Evolutionary conservation across 2,329 filamentous ascomycete genomes (phyloP).

Genomic region (Cladophialophora bantiana): DNA sequence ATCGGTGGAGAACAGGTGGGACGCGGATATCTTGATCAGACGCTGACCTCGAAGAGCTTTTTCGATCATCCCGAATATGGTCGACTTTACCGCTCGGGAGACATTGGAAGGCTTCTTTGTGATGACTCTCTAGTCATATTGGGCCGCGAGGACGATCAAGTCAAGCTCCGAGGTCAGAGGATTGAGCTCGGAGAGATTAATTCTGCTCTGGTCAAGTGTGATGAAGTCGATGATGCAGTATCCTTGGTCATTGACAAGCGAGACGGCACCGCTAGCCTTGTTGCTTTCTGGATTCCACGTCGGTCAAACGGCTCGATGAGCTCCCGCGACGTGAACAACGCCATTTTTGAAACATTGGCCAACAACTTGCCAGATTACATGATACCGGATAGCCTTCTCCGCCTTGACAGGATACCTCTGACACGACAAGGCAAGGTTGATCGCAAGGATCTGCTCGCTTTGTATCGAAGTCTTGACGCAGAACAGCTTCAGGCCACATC

Average conservation of each 20-base stretch:
- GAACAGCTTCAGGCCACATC: conserved; percentile 52
- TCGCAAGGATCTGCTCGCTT: conserved; percentile 58
- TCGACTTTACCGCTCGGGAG: conserved; percentile 80
- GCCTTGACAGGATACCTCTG: conserved; percentile 71
- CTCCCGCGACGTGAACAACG: conserved; percentile 16
- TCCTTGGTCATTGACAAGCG: conserved; percentile 64
- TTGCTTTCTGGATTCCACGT: conserved; percentile 69
- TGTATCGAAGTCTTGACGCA: conserved; percentile 57
- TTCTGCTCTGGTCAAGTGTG: conserved; percentile 62
- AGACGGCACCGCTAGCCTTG: conserved; percentile 60
- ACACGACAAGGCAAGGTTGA: conserved; percentile 80
- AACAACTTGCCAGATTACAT: conserved; percentile 74
- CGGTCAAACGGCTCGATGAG: conserved; percentile 16
- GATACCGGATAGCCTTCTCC: conserved; percentile 77
- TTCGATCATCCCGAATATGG: conserved; percentile 72
- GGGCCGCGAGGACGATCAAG: conserved; percentile 77
- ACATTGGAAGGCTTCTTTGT: conserved; percentile 78
- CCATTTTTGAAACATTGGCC: conserved; percentile 63
- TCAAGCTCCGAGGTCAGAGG: conserved; percentile 81
- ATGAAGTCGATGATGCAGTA: conserved; percentile 65
- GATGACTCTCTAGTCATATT: conserved; percentile 77
- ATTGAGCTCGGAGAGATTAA: conserved; percentile 82
- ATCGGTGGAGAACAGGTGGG: conserved; percentile 85
- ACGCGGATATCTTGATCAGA: conserved; percentile 72
- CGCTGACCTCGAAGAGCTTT: conserved; percentile 71